Base-by-base conservation (phyloP, 139 green algal genomes). In the Volvox reticuliferus region DNA sequence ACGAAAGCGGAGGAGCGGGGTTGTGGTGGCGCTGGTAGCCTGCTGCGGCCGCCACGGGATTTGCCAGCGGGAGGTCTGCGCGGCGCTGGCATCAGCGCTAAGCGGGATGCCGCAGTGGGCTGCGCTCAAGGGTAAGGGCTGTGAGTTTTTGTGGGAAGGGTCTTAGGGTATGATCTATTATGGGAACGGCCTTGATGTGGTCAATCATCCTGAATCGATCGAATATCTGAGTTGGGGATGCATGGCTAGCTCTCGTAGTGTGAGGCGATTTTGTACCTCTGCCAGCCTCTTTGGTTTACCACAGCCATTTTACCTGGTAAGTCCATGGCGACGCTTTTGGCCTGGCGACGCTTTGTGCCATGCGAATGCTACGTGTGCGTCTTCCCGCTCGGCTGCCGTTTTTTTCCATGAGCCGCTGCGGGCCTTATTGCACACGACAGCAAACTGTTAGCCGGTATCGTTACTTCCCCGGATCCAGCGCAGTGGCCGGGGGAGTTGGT, bases 1-100 rank as follows among this genome's bases (percentile, higher is more conserved):
- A 82, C 79, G 91, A n/a, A 67, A 87, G 50, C 87, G 94, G 63
- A 91, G 96, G 33, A 87, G 88, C 14, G 96, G 96, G 26, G 96
- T 98, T 65, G 88, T 97, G 14, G 96, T 95, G n/a, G 95, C 96
- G 35, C 93, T 98, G 87, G 87, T 96, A 77, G 95, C 93, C n/a
- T 92, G 93, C 20, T 93, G 89, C 76, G 94, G 88, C 0, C 91
- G 95, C 16, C 90, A 84, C 0, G 88, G 92, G 21, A 93, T 78
- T 63, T 85, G 94, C 37, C 90, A 96, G 82, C 73, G 68, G 30
- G 93, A 95, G 73, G 86, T 91, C n/a, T 94, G 89, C 44, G 93
- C 88, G 28, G 88, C 92, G 37, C 95, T 97, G 88, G 91, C 89
- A 12, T 36, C 85, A 12, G 94, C 95, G 12, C 91, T 98, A 35